Percentiles rank a stretch among this genome's conserved stretches.
Conservation (phyloP, 2,329 filamentous ascomycete genomes). For the Pleomassaria siparia region DNA sequence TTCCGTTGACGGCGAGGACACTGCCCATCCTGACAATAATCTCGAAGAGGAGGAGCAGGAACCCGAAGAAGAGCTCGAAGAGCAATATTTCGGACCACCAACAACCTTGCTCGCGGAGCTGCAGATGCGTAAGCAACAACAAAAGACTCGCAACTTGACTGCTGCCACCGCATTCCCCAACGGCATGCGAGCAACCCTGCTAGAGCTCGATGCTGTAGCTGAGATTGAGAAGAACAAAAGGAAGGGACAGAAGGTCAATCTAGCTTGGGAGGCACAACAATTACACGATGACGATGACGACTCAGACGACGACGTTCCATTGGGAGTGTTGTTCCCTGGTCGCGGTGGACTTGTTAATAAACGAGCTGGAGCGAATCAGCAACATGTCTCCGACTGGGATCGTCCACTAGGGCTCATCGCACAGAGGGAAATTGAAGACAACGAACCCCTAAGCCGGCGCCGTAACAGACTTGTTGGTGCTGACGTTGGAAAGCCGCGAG, state of each 20-base stretch:
- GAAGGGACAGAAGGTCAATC: slow-evolving; percentile 72
- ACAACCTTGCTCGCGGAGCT: slow-evolving; percentile 92
- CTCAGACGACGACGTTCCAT: slow-evolving; percentile 77
- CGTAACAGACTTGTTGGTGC: slow-evolving; percentile 73
- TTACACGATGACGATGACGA: slow-evolving; percentile 41
- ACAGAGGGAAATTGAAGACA: slow-evolving; percentile 83
- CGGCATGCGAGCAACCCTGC: slow-evolving; percentile 86
- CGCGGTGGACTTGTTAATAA: slow-evolving; percentile 56
- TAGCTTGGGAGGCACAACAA: slow-evolving; percentile 82
- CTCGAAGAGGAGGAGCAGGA: slow-evolving; percentile 34
- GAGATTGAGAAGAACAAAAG: slow-evolving; percentile 78
- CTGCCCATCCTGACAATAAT: slow-evolving; percentile 11
- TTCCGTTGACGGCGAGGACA: slow-evolving; percentile 19
- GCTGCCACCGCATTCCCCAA: slow-evolving; percentile 65
- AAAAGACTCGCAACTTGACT: slow-evolving; percentile 76
- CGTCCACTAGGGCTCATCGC: slow-evolving; percentile 76
- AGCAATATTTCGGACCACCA: slow-evolving; percentile 67
- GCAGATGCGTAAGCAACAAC: slow-evolving; percentile 85
- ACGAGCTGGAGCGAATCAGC: slow-evolving; percentile 48
- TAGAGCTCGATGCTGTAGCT: slow-evolving; percentile 87
- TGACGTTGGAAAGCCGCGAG: slow-evolving; percentile 42
- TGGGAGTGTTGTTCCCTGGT: slow-evolving; percentile 75
- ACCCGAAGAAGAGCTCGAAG: slow-evolving; percentile 49
- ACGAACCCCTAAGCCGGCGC: slow-evolving; percentile 80
- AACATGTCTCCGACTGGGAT: slow-evolving; percentile 50